Evolutionary conservation across 225 moss, liverwort and hornwort species (phyloP).

Genomic region (Marchantia paleacea): DNA sequence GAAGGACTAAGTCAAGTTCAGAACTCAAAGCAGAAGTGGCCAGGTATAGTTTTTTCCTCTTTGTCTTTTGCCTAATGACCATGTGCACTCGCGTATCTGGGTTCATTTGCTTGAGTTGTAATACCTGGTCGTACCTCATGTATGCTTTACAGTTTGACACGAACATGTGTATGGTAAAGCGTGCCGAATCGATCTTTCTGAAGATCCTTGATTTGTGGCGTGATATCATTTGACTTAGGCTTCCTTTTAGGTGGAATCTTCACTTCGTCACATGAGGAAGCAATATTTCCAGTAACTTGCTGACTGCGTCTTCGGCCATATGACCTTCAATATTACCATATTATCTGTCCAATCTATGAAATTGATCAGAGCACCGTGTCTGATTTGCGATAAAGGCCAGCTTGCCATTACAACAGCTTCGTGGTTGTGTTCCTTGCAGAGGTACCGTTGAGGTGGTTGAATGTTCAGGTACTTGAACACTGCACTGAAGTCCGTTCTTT

Average conservation of each 20-base stretch:
- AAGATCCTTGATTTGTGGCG: too few relatives aligned
- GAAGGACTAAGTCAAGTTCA: slow-evolving; percentile 38
- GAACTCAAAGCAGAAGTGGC: slow-evolving; percentile 29
- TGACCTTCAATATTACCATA: background rate
- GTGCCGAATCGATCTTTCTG: too few relatives aligned
- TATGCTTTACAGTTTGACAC: background rate
- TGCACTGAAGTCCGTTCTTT: slow-evolving; percentile 61
- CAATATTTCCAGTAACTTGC: background rate
- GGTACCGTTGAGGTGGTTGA: slow-evolving; percentile 80
- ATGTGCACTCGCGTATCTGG: background rate
- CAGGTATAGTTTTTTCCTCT: slow-evolving; percentile 44
- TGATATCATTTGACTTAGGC: too few relatives aligned
- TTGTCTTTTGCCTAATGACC: background rate
- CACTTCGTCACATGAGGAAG: too few relatives aligned
- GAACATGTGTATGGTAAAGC: background rate
- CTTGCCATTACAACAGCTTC: background rate
- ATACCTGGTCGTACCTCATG: background rate
- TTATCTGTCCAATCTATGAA: background rate
- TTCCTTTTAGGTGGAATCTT: too few relatives aligned
- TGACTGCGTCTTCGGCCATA: background rate
- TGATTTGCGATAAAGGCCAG: background rate
- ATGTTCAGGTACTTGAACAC: slow-evolving; percentile 66
- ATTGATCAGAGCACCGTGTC: background rate
- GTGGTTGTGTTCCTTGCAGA: slow-evolving; percentile 46
- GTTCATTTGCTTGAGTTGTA: background rate